Conservation (phyloP, 331 rosid species). For the Malus hybrid region DNA sequence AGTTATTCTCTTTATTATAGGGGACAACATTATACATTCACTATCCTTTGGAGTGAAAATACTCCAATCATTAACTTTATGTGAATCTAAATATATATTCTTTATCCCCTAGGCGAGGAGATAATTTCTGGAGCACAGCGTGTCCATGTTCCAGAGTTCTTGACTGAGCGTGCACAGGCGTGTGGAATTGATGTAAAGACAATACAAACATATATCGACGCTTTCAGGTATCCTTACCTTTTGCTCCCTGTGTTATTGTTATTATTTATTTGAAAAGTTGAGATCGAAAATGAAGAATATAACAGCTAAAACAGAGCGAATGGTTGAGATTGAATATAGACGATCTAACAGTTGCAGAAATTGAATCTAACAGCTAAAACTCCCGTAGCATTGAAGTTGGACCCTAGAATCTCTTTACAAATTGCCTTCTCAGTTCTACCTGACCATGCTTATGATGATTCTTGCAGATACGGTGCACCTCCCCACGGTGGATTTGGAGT, state of each 20-base stretch:
- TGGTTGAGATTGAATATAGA: too few species aligned
- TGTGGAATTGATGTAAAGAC: conserved; percentile 73
- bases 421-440: neutral
- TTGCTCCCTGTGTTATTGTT: neutral
- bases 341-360: too few species aligned
- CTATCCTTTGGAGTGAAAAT: too few species aligned
- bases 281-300: neutral
- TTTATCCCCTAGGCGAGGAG: conserved; percentile 63
- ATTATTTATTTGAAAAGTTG: neutral
- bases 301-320: too few species aligned
- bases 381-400: too few species aligned
- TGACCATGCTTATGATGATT: neutral
- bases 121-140: conserved; percentile 98
- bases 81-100: neutral
- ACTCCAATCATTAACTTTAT: too few species aligned
- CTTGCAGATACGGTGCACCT: conserved; percentile 81
- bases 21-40: too few species aligned
- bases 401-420: neutral
- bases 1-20: too few species aligned
- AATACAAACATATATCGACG: conserved; percentile 65
- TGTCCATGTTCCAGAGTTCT: conserved; percentile 69
- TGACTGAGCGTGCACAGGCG: conserved; percentile 68
- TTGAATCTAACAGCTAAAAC: too few species aligned
- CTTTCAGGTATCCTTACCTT: conserved; percentile 63
- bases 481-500: conserved; percentile 96